Evolutionary conservation across 345 rosid genomes (phyloP).

Genomic region (Brassica cretica): DNA sequence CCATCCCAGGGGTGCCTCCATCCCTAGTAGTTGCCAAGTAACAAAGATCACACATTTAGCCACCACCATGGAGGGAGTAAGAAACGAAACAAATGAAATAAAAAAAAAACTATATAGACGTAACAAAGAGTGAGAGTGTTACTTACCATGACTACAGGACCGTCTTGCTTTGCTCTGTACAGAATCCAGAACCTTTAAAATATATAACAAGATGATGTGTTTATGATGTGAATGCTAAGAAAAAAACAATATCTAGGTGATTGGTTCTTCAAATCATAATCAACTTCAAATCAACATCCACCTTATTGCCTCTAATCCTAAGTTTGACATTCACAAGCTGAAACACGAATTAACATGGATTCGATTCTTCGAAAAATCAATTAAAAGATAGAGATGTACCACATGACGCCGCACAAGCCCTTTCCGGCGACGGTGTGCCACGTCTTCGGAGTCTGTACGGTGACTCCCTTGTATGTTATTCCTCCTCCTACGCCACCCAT

Average conservation of each 20-base stretch:
- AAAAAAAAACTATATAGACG: neutral
- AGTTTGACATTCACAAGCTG: neutral
- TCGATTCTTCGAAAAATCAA: neutral
- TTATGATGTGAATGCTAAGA: neutral
- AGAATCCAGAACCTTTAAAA: constrained; percentile 89
- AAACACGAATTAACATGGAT: no score
- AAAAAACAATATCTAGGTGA: neutral
- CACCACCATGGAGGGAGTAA: neutral
- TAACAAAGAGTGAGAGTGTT: neutral
- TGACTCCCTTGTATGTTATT: constrained; percentile 66
- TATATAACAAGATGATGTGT: neutral
- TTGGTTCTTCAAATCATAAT: neutral
- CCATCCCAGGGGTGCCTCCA: constrained; percentile 99
- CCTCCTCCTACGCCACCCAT: constrained; percentile 65
- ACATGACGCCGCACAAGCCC: constrained; percentile 48
- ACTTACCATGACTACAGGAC: constrained; percentile 63
- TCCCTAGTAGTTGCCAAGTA: neutral
- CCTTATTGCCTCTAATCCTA: constrained; percentile 8
- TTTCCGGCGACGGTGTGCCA: constrained; percentile 90
- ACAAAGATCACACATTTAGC: neutral
- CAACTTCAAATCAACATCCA: neutral
- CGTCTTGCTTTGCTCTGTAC: constrained; percentile 94
- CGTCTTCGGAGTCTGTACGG: constrained; percentile 74
- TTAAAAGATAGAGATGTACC: neutral
- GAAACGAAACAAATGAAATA: neutral